Base-by-base conservation (phyloP, 2,329 filamentous ascomycete species). In the Stachybotrys elegans region DNA sequence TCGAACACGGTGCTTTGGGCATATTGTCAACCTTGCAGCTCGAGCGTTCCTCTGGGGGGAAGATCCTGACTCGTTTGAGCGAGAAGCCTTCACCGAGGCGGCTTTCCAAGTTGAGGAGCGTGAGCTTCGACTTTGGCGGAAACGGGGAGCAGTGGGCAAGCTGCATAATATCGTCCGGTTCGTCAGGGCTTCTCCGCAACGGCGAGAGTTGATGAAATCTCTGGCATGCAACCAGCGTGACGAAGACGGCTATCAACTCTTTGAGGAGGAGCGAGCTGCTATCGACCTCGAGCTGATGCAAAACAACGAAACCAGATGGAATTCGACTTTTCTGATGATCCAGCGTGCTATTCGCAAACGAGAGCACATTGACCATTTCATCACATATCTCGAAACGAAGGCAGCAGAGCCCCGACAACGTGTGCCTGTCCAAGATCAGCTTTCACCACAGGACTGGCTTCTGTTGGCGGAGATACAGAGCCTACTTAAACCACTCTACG, bases 401-500 rank as follows among this genome's bases (percentile, higher is more conserved):
- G 20, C 35, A 22, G 16, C 17, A 37, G 35, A 37, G 35, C 35
- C 35, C 35, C 35, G 35, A 37, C 17, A 37, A n/a, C 35, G 35
- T 20, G 35, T 37, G 35, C 35, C 35, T 37, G 35, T 37, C 19
- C 35, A 37, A 37, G 35, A 37, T 37, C 35, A 37, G 35, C 35
- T 37, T 37, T 37, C 19, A 37, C 35, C 17, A 37, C 17, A 37
- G 35, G 35, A 37, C 35, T 37, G 35, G 35, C 17, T 12, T 37
- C 35, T 37, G 35, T 37, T 37, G 35, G 35, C 35, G 35, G 35
- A 37, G 35, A 37, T 37, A 37, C 35, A 37, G 35, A 37, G 35
- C 21, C 35, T 37, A 37, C 35, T 37, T n/a, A 37, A 37, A 37
- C 35, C 17, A 22, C 35, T 37, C 35, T 22, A 37, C 20, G 35